These are phyloP conservation scores for Geotrichum siamense DNA, from an alignment of 1,139 yeast species.

Conservation along the genomic window DNA sequence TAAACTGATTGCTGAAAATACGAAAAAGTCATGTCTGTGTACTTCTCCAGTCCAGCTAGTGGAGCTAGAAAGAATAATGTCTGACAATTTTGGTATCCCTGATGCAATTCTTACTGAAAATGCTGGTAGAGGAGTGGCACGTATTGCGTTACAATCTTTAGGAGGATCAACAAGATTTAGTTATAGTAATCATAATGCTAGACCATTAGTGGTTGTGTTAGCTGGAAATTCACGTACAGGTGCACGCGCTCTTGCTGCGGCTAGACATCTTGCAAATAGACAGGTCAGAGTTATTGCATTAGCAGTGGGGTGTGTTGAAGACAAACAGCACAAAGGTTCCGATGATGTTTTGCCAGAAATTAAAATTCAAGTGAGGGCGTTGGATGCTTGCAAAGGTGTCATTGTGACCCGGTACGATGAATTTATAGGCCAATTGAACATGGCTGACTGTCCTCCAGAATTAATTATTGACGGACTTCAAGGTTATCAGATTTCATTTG, in stretches of 20 bases:
- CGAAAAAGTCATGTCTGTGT: conserved; percentile 39
- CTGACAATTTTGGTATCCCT: conserved; percentile 47
- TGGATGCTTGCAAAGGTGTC: conserved; percentile 50
- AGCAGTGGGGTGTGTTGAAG: conserved; percentile 35
- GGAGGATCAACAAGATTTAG: conserved; percentile 64
- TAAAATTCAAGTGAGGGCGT: conserved; percentile 45
- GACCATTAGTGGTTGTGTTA: conserved; percentile 66
- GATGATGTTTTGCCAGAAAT: conserved; percentile 33
- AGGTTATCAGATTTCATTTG: conserved; percentile 69
- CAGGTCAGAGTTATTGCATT: conserved; percentile 63
- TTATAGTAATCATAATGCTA: conserved; percentile 60
- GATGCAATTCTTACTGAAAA: conserved; percentile 54
- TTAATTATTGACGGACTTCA: conserved; percentile 73
- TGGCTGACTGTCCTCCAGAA: conserved; percentile 68
- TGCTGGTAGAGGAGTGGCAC: conserved; percentile 61
- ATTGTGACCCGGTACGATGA: conserved; percentile 37
- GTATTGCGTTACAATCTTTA: conserved; percentile 51
- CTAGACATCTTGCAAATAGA: conserved; percentile 70
- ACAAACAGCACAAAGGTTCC: conserved; percentile 19
- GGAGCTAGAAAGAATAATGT: conserved; percentile 63
- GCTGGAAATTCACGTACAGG: conserved; percentile 74
- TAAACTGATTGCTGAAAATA: conserved; percentile 19
- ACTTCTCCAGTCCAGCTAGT: conserved; percentile 76
- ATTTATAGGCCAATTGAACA: conserved; percentile 35
- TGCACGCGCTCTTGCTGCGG: conserved; percentile 67